Conservation (phyloP, 2,329 filamentous ascomycete genomes). For the Fonsecaea pugnacius region DNA sequence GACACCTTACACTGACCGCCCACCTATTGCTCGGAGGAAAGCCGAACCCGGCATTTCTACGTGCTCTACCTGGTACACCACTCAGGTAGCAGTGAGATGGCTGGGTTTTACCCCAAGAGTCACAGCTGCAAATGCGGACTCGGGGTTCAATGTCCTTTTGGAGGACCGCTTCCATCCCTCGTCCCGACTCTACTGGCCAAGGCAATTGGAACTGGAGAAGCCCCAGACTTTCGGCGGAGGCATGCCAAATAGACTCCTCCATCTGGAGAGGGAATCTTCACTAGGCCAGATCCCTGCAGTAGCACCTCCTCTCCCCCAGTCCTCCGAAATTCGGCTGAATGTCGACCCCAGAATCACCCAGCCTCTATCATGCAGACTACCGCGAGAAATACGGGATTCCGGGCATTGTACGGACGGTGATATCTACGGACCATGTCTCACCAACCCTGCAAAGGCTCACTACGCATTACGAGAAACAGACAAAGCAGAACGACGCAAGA, state of each 20-base stretch:
- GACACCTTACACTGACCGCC: background rate
- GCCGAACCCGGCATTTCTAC: conserved; percentile 6
- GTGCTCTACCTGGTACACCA: no score
- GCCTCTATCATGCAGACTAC: background rate
- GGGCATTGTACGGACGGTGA: background rate
- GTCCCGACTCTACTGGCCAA: background rate
- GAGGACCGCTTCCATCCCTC: background rate
- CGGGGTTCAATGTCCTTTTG: background rate
- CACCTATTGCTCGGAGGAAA: conserved; percentile 14
- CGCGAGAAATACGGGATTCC: background rate
- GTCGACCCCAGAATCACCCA: background rate
- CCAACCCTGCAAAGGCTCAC: background rate
- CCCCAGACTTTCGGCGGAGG: background rate
- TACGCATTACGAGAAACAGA: background rate
- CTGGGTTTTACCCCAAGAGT: background rate
- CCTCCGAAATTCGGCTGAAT: background rate
- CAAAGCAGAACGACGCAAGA: background rate
- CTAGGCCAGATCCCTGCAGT: background rate
- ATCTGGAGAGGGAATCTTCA: background rate
- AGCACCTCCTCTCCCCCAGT: background rate
- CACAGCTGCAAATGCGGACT: background rate
- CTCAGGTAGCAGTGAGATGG: background rate
- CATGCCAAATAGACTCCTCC: background rate
- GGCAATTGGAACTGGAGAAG: background rate
- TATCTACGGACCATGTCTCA: background rate